These are phyloP conservation scores for Vitis hybrid DNA, from an alignment of 177 flowering plant genomes.

Conservation along the genomic window DNA sequence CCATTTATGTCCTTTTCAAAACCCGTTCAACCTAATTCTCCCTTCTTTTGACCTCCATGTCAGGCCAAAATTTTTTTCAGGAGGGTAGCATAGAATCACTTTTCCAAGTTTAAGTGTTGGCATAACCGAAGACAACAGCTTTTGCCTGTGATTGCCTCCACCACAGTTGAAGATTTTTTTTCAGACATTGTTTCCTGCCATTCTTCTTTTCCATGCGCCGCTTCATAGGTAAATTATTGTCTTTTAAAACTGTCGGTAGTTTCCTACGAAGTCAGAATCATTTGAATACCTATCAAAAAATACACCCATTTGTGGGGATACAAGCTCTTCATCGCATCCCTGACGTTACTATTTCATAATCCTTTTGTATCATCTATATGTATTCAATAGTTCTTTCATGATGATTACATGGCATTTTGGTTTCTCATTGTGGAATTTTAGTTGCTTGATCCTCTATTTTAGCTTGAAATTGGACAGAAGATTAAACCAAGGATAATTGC, in stretches of 20 bases:
- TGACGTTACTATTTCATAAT: no score
- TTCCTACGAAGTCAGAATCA: no score
- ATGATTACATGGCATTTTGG: no score
- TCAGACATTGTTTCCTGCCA: not conserved
- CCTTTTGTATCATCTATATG: no score
- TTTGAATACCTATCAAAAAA: not conserved
- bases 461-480: no score
- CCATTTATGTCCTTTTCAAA: no score
- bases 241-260: no score
- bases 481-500: no score
- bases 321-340: not conserved
- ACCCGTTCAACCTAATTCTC: not conserved
- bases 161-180: not conserved
- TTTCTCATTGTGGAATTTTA: no score
- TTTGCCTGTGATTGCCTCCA: constrained; percentile 1
- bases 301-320: not conserved
- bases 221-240: no score
- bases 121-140: not conserved
- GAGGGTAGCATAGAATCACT: constrained; percentile 23
- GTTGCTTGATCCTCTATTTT: no score
- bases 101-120: not conserved
- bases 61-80: constrained; percentile 65
- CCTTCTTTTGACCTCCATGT: constrained; percentile 14
- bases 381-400: no score
- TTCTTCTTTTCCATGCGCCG: not conserved